Evolutionary conservation across 257 asterid species (phyloP), one percentile per base, ranked within the genome.

Genomic region (Fraxinus pennsylvanica): DNA sequence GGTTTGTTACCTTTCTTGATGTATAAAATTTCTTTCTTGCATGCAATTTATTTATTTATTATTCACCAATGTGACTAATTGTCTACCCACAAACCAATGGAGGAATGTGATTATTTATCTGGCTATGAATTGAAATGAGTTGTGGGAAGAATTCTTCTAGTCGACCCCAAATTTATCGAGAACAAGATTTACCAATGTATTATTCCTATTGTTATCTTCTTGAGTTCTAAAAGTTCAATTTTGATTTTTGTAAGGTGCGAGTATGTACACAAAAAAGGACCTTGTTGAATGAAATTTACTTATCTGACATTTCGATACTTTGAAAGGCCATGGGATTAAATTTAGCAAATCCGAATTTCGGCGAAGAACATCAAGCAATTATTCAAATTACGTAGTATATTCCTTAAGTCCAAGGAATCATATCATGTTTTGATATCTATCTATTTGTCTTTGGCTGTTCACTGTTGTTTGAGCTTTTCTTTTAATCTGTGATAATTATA

Each of bases 1-100:
- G 98, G 96, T 94, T 29, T 35, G 21, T 68, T 47, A 7, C 36
- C 22, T 17, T 67, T 22, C 47, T 52, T 50, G 10, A 57, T 54
- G 9, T 21, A 19, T 33, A 10, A 10, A 43, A 43, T 43, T 43
- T 43, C 50, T 10, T 43, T 43, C 14, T 27, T 68, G 10, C 12
- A 27, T 22, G 9, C 25, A 39, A 6, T 72, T 4, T 41, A 27
- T 39, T 14, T 21, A 19, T 39, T 12, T 72, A 17, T 22, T 72
- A 10, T 72, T 72, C 67, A 59, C 67, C 30, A 72, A 2, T 43
- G 38, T 59, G 32, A 39, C 43, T 52, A 52, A 30, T 50, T 50
- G 7, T 30, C 32, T 43, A 33, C 7, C 25, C 43, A 25, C 25
- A 59, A 59, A 21, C 32, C 27, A 59, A 59, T 7, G 7, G 30